Conservation (phyloP, 352 stramenopile genomes). For the Phytopythium sindhum region DNA sequence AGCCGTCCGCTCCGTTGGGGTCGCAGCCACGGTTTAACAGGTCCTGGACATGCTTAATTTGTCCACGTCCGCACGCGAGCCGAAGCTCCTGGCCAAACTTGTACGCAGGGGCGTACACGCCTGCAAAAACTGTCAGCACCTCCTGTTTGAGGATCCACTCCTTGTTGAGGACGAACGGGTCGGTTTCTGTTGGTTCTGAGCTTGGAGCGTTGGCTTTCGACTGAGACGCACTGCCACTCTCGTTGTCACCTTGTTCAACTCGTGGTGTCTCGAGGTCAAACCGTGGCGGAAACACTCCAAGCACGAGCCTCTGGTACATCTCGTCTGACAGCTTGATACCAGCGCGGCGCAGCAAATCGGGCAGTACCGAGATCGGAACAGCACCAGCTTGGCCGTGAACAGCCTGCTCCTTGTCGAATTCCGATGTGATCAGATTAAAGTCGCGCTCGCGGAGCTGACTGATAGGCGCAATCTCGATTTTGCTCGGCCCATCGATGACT, state of each 20-base stretch:
- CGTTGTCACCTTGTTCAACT: constrained; percentile 6
- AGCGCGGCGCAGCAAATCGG: constrained; percentile 31
- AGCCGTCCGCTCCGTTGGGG: constrained; percentile 53
- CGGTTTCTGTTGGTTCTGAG: constrained; percentile 3
- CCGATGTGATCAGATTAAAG: constrained; percentile 30
- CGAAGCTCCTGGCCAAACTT: constrained; percentile 70
- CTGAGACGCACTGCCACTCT: neutral
- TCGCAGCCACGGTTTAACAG: constrained; percentile 58
- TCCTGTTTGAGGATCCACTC: constrained; percentile 24
- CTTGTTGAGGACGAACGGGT: neutral
- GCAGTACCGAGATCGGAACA: constrained; percentile 26
- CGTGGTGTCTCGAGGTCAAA: constrained; percentile 10
- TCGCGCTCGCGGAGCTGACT: constrained; percentile 61
- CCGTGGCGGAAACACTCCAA: neutral
- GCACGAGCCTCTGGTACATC: constrained; percentile 39
- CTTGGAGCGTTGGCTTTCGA: neutral
- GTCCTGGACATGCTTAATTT: constrained; percentile 39
- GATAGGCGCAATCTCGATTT: constrained; percentile 56
- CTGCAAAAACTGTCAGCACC: constrained; percentile 55
- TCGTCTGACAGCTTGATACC: constrained; percentile 28
- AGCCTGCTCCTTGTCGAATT: constrained; percentile 6
- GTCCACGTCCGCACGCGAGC: constrained; percentile 49
- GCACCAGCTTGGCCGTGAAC: neutral
- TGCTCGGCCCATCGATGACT: constrained; percentile 59
- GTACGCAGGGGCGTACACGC: constrained; percentile 62